Evolutionary conservation across 2,329 filamentous ascomycete genomes (phyloP), one percentile per base, ranked within the genome.

Genomic region (Camillea tinctor): DNA sequence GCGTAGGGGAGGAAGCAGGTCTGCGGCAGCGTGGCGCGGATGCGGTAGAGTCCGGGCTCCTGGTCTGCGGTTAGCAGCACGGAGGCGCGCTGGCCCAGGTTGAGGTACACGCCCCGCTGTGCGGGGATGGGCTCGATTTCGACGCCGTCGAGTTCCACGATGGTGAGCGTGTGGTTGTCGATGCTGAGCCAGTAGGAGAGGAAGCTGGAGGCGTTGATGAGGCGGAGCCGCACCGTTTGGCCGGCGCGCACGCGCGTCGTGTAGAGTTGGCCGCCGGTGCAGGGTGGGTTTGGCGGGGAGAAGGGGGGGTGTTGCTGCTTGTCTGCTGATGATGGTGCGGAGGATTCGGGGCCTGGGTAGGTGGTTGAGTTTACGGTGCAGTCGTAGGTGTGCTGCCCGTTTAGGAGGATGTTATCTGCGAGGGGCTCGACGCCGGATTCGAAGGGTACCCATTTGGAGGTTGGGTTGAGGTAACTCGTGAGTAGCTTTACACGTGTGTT

Each of bases 201-300:
- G 58, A 74, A 75, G 3, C 74, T 74, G 24, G 74, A 75, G 48
- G 76, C 70, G 68, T 77, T 79, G 62, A 79, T 77, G 36, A 79
- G 69, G 1, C 76, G 71, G 0, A 79, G 65, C 7, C 75, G 74
- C 15, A 72, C 65, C 6, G 59, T 66, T 20, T 72, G 63, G 15
- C 67, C 68, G 13, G 62, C 66, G 21, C 61, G 67, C 17, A 77
- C 61, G n/a, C 59, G 66, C 13, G 74, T 76, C 4, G 59, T 65
- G 64, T 75, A 75, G 21, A 70, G 65, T 2, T 66, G 66, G 11
- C 75, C 75, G 26, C 69, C 77, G 36, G 56, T 60, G 24, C 54
- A 58, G 21, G 20, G 3, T 44, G 62, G 11, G 55, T 56, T 36
- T 57, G 49, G 55, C n/a, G n/a, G n/a, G n/a, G n/a, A n/a, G n/a